These are phyloP conservation scores for Clarireedia paspali DNA, from an alignment of 2,329 filamentous ascomycete species.

Conservation along the genomic window DNA sequence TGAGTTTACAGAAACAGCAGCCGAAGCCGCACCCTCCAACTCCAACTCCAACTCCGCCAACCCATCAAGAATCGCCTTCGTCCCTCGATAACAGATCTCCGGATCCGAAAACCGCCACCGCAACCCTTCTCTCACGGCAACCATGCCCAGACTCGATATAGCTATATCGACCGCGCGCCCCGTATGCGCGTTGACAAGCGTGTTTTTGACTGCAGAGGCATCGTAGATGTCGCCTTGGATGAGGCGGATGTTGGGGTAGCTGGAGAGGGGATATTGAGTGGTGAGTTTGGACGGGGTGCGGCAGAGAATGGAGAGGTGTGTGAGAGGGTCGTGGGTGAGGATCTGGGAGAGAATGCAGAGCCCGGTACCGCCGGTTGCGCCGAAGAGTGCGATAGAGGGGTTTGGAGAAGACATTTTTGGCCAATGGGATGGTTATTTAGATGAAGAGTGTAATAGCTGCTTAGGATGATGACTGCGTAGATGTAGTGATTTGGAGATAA, in stretches of 20 bases:
- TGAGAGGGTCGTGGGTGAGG: not conserved
- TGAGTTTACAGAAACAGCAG: too few species aligned
- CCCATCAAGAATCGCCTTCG: not conserved
- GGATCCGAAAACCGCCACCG: too few species aligned
- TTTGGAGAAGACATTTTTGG: not conserved
- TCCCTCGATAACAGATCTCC: not conserved
- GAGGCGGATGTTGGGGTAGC: not conserved
- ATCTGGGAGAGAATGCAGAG: not conserved
- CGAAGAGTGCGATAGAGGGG: slow-evolving; percentile 3
- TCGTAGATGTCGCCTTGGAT: not conserved
- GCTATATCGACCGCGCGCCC: not conserved
- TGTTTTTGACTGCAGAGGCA: not conserved
- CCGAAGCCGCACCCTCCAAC: too few species aligned
- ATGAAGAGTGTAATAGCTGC: too few species aligned
- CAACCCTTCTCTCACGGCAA: too few species aligned
- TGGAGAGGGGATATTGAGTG: not conserved
- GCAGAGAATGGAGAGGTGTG: not conserved
- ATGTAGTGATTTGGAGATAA: not conserved
- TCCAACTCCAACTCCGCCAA: too few species aligned
- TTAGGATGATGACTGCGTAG: too few species aligned
- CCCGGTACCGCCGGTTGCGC: slow-evolving; percentile 2
- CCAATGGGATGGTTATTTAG: too few species aligned
- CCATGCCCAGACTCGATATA: not conserved
- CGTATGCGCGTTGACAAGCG: not conserved
- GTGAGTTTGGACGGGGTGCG: not conserved